phyloP scores from a whole-genome alignment of 2,329 filamentous ascomycete genomes.

The Tolypocladium sp. region DNA sequence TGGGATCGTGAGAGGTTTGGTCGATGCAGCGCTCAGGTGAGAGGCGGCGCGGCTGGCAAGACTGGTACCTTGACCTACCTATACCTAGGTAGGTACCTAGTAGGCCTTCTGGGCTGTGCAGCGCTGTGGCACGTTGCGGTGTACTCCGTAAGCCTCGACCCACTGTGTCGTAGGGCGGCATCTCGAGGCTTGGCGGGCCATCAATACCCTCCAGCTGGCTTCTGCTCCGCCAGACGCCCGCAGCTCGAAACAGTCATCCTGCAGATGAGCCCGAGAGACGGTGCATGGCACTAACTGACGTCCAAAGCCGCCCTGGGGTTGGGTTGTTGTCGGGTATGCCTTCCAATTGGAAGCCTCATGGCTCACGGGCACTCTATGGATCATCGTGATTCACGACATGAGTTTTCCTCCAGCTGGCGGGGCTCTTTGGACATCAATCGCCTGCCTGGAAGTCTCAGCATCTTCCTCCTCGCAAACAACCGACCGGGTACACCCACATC shows the following conservation, averaged over 20 bases:
- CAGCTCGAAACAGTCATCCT: neutral
- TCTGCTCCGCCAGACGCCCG: neutral
- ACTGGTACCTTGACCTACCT: neutral
- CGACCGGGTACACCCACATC: neutral
- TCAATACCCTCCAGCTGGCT: neutral
- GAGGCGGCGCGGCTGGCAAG: neutral
- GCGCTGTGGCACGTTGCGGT: constrained; percentile 1
- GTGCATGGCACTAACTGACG: neutral
- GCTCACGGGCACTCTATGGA: neutral
- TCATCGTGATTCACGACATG: too few species aligned
- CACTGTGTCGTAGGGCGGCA: neutral
- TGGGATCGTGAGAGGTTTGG: neutral
- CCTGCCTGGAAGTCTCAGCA: neutral
- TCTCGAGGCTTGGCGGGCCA: too few species aligned
- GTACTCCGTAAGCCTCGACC: neutral
- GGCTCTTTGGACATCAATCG: neutral
- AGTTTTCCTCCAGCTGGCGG: neutral
- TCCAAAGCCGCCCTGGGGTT: neutral
- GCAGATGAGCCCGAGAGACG: neutral
- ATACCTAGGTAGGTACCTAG: neutral
- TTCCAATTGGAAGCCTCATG: neutral
- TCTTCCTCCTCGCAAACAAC: neutral
- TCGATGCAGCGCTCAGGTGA: neutral
- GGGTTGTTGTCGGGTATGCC: neutral
- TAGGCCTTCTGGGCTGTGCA: neutral